These are phyloP conservation scores for Ascochyta rabiei DNA, from an alignment of 2,329 filamentous ascomycete species.

Conservation along the genomic window DNA sequence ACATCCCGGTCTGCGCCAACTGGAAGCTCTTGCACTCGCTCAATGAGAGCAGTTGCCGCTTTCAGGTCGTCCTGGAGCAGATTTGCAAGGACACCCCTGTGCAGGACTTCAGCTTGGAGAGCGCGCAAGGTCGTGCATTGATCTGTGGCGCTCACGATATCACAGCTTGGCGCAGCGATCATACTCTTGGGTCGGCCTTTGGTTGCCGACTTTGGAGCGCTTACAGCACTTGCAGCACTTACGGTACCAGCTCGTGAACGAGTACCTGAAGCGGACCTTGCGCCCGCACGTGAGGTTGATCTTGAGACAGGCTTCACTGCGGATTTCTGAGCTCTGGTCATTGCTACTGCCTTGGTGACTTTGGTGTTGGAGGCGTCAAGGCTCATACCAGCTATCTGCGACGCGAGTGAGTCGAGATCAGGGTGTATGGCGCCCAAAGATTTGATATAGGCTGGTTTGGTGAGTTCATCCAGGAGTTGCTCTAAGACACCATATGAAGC, in stretches of 20 bases:
- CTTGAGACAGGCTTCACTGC: slow-evolving; percentile 21
- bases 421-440: slow-evolving; percentile 32
- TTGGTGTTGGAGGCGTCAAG: slow-evolving; percentile 33
- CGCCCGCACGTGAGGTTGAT: slow-evolving; percentile 11
- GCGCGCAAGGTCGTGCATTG: slow-evolving; percentile 49
- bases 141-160: slow-evolving; percentile 26
- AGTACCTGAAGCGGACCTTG: slow-evolving; percentile 20
- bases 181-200: slow-evolving; percentile 20
- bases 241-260: slow-evolving; percentile 23
- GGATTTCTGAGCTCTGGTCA: slow-evolving; percentile 32
- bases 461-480: slow-evolving; percentile 52
- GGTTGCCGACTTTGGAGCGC: slow-evolving; percentile 11
- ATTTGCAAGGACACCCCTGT: slow-evolving; percentile 57
- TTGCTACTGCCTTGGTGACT: slow-evolving; percentile 14
- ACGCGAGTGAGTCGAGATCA: slow-evolving; percentile 46
- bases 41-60: slow-evolving; percentile 37
- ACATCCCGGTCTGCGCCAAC: slow-evolving; percentile 50
- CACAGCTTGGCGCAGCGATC: slow-evolving; percentile 7
- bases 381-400: slow-evolving; percentile 51
- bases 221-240: slow-evolving; percentile 21
- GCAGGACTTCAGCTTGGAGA: slow-evolving; percentile 57
- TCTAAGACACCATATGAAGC: slow-evolving; percentile 57
- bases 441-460: slow-evolving; percentile 40
- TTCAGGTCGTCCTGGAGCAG: slow-evolving; percentile 40
- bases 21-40: slow-evolving; percentile 31